These are phyloP conservation scores for Primulina tabacum DNA, from an alignment of 257 asterid genomes.

Conservation along the genomic window DNA sequence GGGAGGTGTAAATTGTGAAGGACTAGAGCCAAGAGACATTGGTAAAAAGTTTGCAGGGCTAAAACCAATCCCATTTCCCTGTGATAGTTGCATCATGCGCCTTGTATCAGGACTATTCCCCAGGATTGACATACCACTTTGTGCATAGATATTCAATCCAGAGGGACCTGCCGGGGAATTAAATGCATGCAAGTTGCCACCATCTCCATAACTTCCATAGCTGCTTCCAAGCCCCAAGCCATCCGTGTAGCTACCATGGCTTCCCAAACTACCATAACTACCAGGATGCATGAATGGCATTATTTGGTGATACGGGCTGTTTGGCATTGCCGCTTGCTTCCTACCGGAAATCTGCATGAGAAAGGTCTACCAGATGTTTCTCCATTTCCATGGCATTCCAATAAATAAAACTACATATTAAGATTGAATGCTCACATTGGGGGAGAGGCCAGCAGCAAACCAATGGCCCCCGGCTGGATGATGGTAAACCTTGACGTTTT, in stretches of 20 bases:
- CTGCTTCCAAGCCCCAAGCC: conserved; percentile 79
- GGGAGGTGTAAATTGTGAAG: conserved; percentile 96
- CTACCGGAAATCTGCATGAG: conserved; percentile 72
- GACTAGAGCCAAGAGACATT: conserved; percentile 98
- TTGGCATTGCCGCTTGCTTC: conserved; percentile 58
- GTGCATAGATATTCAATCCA: conserved; percentile 72
- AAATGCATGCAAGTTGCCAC: conserved; percentile 76
- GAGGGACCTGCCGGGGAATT: conserved; percentile 90
- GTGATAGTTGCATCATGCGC: conserved; percentile 67
- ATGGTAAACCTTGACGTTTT: conserved; percentile 82
- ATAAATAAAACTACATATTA: conserved; percentile 24
- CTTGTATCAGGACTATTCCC: conserved; percentile 94
- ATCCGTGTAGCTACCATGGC: conserved; percentile 95
- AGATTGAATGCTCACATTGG: conserved; percentile 67
- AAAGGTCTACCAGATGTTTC: conserved; percentile 20
- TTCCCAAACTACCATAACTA: conserved; percentile 96
- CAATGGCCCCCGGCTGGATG: conserved; percentile 99
- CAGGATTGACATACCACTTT: conserved; percentile 59
- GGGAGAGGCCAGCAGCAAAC: conserved; percentile 99
- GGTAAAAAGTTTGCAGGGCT: conserved; percentile 88
- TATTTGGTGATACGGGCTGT: conserved; percentile 78
- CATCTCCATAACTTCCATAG: conserved; percentile 93
- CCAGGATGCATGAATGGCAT: conserved; percentile 74
- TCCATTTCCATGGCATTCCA: conserved; percentile 12
- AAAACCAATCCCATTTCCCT: conserved; percentile 78